These are phyloP conservation scores for Phytophthora crassamura DNA, from an alignment of 352 stramenopile species.

Conservation along the genomic window DNA sequence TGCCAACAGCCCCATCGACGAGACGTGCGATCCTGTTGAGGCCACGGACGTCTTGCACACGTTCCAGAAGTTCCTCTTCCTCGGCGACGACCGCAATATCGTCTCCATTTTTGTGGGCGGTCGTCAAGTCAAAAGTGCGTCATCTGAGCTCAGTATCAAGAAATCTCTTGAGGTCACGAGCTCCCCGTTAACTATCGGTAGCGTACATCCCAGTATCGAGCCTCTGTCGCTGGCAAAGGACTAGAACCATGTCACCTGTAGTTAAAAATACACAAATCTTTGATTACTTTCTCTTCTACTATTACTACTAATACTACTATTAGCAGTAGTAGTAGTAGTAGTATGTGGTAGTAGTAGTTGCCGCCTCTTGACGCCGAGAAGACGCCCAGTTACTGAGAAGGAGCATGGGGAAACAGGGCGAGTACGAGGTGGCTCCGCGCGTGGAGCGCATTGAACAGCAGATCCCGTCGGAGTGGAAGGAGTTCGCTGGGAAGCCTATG, in stretches of 20 bases:
- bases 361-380: conserved; percentile 2
- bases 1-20: conserved; percentile 71
- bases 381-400: background rate
- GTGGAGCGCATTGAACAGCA: conserved; percentile 64
- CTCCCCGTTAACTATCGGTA: conserved; percentile 31
- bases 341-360: no score
- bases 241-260: conserved; percentile 2
- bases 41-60: conserved; percentile 58
- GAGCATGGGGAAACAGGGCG: conserved; percentile 14
- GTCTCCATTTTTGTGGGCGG: conserved; percentile 84
- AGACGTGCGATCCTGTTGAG: conserved; percentile 52
- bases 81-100: conserved; percentile 30
- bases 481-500: conserved; percentile 58
- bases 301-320: no score
- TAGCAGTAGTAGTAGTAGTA: no score
- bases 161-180: conserved; percentile 10
- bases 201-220: conserved; percentile 29
- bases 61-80: conserved; percentile 93
- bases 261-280: no score
- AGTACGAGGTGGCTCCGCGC: conserved; percentile 54
- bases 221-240: conserved; percentile 24
- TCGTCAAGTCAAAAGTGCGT: conserved; percentile 56
- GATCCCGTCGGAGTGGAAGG: conserved; percentile 52
- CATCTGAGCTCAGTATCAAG: conserved; percentile 1
- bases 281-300: no score